These are phyloP conservation scores for Basipetospora chlamydospora DNA, from an alignment of 2,329 filamentous ascomycete genomes.

Conservation along the genomic window DNA sequence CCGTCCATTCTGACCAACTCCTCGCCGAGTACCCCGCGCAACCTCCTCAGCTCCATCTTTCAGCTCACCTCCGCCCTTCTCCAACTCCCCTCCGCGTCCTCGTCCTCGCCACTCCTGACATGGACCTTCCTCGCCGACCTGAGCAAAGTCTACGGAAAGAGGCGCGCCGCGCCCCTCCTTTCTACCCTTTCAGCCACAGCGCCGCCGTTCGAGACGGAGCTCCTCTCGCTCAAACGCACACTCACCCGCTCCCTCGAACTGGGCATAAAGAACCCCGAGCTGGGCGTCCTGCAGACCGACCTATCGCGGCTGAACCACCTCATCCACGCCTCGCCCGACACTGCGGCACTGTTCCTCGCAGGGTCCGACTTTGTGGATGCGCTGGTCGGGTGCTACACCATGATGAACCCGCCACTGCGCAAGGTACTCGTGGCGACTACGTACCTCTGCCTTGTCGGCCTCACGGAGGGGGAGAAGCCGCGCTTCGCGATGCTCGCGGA, in stretches of 20 bases:
- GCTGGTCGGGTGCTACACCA: slow-evolving; percentile 48
- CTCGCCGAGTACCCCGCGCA: slow-evolving; percentile 17
- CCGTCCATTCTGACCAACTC: slow-evolving; percentile 19
- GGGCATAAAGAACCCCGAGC: slow-evolving; percentile 38
- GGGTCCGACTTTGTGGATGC: slow-evolving; percentile 82
- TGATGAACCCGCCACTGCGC: slow-evolving; percentile 48
- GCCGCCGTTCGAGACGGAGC: slow-evolving; percentile 32
- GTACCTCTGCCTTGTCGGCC: slow-evolving; percentile 60
- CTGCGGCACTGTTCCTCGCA: slow-evolving; percentile 53
- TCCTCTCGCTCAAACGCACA: slow-evolving; percentile 45
- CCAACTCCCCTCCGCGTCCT: slow-evolving; percentile 12
- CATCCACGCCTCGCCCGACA: slow-evolving; percentile 43
- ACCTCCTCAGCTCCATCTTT: slow-evolving; percentile 50
- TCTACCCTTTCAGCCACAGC: slow-evolving; percentile 35
- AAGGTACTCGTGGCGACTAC: slow-evolving; percentile 56
- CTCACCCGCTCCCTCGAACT: slow-evolving; percentile 50
- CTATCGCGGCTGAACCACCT: slow-evolving; percentile 49
- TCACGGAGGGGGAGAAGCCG: slow-evolving; percentile 51
- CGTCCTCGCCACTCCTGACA: slow-evolving; percentile 36
- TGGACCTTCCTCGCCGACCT: slow-evolving; percentile 59
- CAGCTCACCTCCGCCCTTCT: slow-evolving; percentile 46
- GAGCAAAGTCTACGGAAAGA: slow-evolving; percentile 51
- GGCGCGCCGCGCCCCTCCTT: slow-evolving; percentile 37
- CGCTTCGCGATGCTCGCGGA: slow-evolving; percentile 68
- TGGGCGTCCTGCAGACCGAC: slow-evolving; percentile 37